Evolutionary conservation across 768 basidiomycete genomes (phyloP), one percentile per base, ranked within the genome.

Genomic region (Phallus indusiatus): DNA sequence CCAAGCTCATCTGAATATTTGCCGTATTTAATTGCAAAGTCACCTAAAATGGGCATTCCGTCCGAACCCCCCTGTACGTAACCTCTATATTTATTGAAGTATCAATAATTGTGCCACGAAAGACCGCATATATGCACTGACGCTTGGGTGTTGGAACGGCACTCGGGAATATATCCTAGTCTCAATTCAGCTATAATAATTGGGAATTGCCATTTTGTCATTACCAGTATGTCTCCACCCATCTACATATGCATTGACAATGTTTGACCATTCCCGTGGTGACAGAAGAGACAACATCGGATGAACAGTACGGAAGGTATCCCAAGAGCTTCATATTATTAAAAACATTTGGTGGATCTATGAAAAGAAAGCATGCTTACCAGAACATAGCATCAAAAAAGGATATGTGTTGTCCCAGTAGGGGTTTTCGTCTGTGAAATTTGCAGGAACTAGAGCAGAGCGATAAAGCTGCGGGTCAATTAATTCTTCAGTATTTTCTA

Each of bases 361-460:
- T 28, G 12, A 51, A 35, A 51, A 8, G 12, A 35, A 10, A n/a
- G 20, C n/a, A 36, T 22, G 61, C 70, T 55, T 53, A 77, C 79
- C 78, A 79, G 67, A 80, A 80, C 34, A 79, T 64, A 1, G 78
- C 75, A 53, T 81, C 79, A 55, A 74, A 81, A 66, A 79, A 81
- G 79, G 76, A 66, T 71, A 75, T 1, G 68, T 56, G 6, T 74
- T 75, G 0, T 67, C 69, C 78, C 78, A 81, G 62, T 79, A 78
- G 1, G 78, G 78, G 56, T 81, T 81, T 61, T 81, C 78, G 35
- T 64, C 69, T 0, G 79, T 79, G 58, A 78, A 60, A 61, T 81
- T 81, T 0, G 78, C 77, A 1, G 79, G 79, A 9, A 79, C 78
- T n/a, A 81, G 67, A 12, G 75, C 74, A 0, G 74, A 70, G 35